phyloP scores from a whole-genome alignment of 176 grass and related monocot species.

The barley (Hordeum vulgare) region MorexV3_pseudomolecules_assembly NC_058523.1:558642163-558642662 shows the following conservation, averaged over 20 bases:
- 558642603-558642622: too few species aligned
- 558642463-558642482: too few species aligned
- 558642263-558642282: conserved; percentile 13
- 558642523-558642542: too few species aligned
- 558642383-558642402: conserved; percentile 45
- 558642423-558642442: too few species aligned
- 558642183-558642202: not conserved
- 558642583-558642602: too few species aligned
- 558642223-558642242: not conserved
- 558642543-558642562: too few species aligned
- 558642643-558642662: too few species aligned
- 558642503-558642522: too few species aligned
- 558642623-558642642: too few species aligned
- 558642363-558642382: conserved; percentile 99
- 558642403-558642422: not conserved
- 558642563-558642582: too few species aligned
- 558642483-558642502: too few species aligned
- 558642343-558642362: conserved; percentile 83
- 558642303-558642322: conserved; percentile 49
- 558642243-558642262: conserved; percentile 29
- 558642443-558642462: too few species aligned
- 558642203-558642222: conserved; percentile 36
- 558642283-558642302: not conserved
- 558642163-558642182: conserved; percentile 35
- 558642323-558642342: conserved; percentile 38